phyloP scores from a whole-genome alignment of 345 rosid genomes.

The Pistacia integerrima region DNA sequence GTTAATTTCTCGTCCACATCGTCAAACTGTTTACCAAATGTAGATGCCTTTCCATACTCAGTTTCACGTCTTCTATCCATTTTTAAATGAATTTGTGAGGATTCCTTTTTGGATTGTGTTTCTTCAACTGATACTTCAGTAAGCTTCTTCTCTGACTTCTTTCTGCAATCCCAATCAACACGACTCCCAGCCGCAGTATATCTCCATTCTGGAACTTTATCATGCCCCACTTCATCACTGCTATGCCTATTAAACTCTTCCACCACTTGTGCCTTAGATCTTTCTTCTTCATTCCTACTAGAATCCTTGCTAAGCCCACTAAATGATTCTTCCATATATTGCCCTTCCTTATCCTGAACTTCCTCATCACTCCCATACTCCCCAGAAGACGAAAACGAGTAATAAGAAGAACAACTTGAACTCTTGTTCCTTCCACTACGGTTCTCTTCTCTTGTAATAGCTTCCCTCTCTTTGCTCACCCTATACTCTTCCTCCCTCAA shows the following conservation, averaged over 20 bases:
- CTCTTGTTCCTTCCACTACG: constrained; percentile 43
- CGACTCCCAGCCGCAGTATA: constrained; percentile 24
- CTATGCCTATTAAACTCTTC: constrained; percentile 24
- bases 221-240: constrained; percentile 15
- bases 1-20: constrained; percentile 37
- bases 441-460: constrained; percentile 29
- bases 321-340: constrained; percentile 31
- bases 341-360: constrained; percentile 38
- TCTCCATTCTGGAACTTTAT: constrained; percentile 29
- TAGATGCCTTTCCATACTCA: constrained; percentile 36
- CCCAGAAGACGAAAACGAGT: constrained; percentile 65
- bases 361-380: constrained; percentile 65
- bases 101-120: constrained; percentile 43
- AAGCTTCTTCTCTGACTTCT: constrained; percentile 71
- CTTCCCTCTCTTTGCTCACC: constrained; percentile 40
- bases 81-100: constrained; percentile 34
- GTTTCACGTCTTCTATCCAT: constrained; percentile 32
- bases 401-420: constrained; percentile 76
- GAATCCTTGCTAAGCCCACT: constrained; percentile 28
- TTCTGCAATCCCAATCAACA: constrained; percentile 61
- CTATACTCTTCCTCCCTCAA: constrained; percentile 28
- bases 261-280: constrained; percentile 25
- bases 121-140: constrained; percentile 41
- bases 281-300: constrained; percentile 20
- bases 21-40: constrained; percentile 31